Conservation (phyloP, 2,329 filamentous ascomycete genomes). For the Tolypocladium guangdongense region DNA sequence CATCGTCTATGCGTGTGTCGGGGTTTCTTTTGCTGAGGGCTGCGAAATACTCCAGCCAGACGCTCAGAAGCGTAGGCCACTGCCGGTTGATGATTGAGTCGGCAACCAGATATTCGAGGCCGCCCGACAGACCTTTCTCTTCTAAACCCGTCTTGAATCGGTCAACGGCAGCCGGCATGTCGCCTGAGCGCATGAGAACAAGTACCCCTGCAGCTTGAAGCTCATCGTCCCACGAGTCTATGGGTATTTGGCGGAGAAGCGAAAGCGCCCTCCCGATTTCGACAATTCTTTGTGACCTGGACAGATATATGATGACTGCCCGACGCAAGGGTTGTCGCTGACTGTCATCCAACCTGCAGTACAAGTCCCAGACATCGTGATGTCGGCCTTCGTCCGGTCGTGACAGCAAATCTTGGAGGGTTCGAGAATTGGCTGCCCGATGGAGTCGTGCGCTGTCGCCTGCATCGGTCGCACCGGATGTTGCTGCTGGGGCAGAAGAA, state of each 20-base stretch:
- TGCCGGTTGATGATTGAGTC: constrained; percentile 24
- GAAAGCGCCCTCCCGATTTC: constrained; percentile 35
- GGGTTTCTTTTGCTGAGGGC: neutral
- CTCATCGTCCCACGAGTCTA: constrained; percentile 27
- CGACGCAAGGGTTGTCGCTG: constrained; percentile 17
- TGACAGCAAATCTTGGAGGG: constrained; percentile 12
- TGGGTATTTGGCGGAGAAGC: constrained; percentile 28
- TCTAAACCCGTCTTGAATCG: constrained; percentile 28
- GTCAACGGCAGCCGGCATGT: constrained; percentile 25
- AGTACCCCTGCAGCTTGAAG: constrained; percentile 29
- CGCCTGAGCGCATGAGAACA: constrained; percentile 29
- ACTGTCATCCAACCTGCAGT: constrained; percentile 22
- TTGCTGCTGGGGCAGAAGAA: neutral
- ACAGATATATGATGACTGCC: constrained; percentile 29
- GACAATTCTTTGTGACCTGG: constrained; percentile 28
- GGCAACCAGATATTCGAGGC: constrained; percentile 33
- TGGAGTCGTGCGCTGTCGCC: neutral
- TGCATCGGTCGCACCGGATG: neutral
- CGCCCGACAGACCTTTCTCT: constrained; percentile 20
- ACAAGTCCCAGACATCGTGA: constrained; percentile 33
- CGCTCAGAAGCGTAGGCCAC: constrained; percentile 25
- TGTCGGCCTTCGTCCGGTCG: constrained; percentile 16
- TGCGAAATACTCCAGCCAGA: constrained; percentile 25
- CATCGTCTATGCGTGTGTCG: neutral
- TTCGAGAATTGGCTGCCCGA: constrained; percentile 1